Evolutionary conservation across 352 stramenopile genomes (phyloP).

Genomic region (Globisporangium barbulae): DNA sequence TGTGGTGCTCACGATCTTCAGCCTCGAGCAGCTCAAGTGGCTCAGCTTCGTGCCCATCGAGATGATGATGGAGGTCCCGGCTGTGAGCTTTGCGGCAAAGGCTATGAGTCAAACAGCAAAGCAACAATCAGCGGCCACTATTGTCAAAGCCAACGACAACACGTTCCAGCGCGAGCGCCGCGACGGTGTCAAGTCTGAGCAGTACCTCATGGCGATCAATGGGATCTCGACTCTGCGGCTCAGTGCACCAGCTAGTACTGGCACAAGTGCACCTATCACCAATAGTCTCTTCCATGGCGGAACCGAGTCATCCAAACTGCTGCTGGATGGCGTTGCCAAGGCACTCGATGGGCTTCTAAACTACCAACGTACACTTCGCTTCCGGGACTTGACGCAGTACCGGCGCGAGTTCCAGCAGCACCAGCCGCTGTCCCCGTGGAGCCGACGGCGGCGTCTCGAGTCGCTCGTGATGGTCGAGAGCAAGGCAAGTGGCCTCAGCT

Average conservation of each 20-base stretch:
- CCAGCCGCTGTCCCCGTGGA: conserved; percentile 34
- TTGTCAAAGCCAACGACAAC: not conserved
- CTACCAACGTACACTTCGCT: conserved; percentile 19
- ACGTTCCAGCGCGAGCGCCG: conserved; percentile 11
- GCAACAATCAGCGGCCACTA: not conserved
- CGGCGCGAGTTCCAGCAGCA: conserved; percentile 26
- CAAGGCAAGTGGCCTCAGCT: not conserved
- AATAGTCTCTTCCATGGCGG: conserved; percentile 8
- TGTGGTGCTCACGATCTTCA: conserved; percentile 24
- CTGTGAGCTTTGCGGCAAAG: conserved; percentile 27
- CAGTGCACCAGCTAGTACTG: not conserved
- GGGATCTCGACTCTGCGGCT: conserved; percentile 33
- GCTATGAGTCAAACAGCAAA: not conserved
- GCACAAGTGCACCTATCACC: not conserved
- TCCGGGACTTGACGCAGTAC: conserved; percentile 35
- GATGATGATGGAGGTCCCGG: conserved; percentile 40
- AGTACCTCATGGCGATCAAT: conserved; percentile 44
- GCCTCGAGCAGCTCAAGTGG: conserved; percentile 23
- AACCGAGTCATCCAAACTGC: not conserved
- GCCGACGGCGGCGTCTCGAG: conserved; percentile 13
- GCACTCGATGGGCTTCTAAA: conserved; percentile 19
- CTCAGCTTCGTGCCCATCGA: conserved; percentile 29
- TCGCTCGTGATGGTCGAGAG: not conserved
- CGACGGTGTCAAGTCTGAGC: conserved; percentile 26
- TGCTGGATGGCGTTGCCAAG: conserved; percentile 16